These are phyloP conservation scores for Pyrenochaeta sp. DNA, from an alignment of 2,329 filamentous ascomycete species.

Conservation along the genomic window DNA sequence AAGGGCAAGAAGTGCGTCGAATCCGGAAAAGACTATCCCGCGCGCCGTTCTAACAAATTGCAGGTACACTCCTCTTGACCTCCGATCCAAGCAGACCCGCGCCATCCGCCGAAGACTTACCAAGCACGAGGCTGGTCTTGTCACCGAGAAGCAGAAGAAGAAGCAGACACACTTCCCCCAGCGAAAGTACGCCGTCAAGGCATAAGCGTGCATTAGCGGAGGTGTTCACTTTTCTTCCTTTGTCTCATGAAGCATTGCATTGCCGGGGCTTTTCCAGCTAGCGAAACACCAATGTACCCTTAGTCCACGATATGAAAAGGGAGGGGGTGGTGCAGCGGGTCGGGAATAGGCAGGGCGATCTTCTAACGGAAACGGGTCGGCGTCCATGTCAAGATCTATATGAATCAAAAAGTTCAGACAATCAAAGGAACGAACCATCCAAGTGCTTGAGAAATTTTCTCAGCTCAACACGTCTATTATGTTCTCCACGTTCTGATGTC, in stretches of 20 bases:
- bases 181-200: constrained; percentile 99
- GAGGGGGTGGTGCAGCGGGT: constrained; percentile 41
- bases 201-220: constrained; percentile 52
- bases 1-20: constrained; percentile 86
- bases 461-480: too few relatives aligned
- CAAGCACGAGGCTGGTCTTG: constrained; percentile 83
- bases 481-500: too few relatives aligned
- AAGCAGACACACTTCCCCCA: constrained; percentile 94
- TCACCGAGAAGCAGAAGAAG: constrained; percentile 97
- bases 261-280: constrained; percentile 49
- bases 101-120: constrained; percentile 96
- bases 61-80: constrained; percentile 90
- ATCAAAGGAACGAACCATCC: constrained; percentile 28
- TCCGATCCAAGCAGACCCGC: constrained; percentile 97
- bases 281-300: constrained; percentile 50
- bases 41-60: constrained; percentile 28
- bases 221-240: constrained; percentile 48
- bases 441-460: constrained; percentile 16
- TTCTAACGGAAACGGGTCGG: constrained; percentile 48
- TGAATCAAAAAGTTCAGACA: constrained; percentile 51
- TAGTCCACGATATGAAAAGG: constrained; percentile 44
- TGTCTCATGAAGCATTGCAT: constrained; percentile 52
- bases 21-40: constrained; percentile 3
- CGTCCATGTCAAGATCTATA: constrained; percentile 51
- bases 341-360: constrained; percentile 44